phyloP scores from a whole-genome alignment of 352 stramenopile species.

The Globisporangium emineosum region DNA sequence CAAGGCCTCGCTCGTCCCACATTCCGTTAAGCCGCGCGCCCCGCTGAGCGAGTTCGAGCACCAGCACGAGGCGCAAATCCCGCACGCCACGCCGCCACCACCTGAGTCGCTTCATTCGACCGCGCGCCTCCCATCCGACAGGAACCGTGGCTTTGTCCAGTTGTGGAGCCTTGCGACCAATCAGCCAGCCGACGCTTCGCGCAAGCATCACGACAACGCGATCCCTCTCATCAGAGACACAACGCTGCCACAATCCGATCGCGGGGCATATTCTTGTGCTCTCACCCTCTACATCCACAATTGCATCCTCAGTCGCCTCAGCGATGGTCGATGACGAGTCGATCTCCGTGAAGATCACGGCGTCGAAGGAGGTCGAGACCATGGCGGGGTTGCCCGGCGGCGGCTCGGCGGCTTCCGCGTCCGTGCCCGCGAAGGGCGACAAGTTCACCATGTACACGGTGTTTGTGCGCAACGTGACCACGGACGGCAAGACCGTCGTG shows the following conservation, averaged over 20 bases:
- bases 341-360: constrained; percentile 64
- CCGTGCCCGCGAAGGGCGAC: constrained; percentile 28
- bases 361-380: constrained; percentile 49
- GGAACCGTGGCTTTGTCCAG: background rate
- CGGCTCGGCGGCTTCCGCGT: constrained; percentile 1
- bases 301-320: background rate
- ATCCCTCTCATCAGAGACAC: constrained; percentile 3
- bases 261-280: background rate
- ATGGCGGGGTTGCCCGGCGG: background rate
- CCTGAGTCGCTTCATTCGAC: background rate
- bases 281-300: background rate
- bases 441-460: constrained; percentile 88
- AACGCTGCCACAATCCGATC: background rate
- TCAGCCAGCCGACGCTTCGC: background rate
- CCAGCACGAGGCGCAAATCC: background rate
- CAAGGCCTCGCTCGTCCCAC: constrained; percentile 5
- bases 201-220: constrained; percentile 8
- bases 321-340: constrained; percentile 61
- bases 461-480: constrained; percentile 72
- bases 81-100: background rate
- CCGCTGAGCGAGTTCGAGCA: constrained; percentile 4
- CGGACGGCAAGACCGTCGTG: constrained; percentile 71
- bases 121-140: background rate
- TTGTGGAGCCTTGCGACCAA: background rate
- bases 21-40: constrained; percentile 1